Percentiles rank a stretch among this genome's conserved stretches.
Conservation (phyloP, 164 flowering plant species). For the Vitis amurensis region DNA sequence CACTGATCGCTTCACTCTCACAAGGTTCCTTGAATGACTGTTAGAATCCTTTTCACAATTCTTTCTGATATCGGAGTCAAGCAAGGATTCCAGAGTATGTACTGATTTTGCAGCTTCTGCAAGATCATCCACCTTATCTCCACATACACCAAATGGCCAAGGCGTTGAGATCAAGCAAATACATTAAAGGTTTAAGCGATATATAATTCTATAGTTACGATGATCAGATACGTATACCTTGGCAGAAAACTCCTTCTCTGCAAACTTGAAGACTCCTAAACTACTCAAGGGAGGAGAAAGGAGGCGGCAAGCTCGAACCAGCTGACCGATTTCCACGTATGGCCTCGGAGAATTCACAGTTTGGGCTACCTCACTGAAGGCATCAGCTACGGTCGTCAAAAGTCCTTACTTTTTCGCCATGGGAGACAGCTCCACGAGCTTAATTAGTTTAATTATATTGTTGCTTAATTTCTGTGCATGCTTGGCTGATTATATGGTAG, state of each 20-base stretch:
- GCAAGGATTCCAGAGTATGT: background rate
- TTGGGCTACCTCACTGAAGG: constrained; percentile 5
- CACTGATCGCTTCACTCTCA: background rate
- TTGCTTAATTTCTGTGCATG: no score
- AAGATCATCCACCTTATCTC: background rate
- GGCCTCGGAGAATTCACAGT: background rate
- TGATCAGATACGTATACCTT: background rate
- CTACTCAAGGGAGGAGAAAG: constrained; percentile 4
- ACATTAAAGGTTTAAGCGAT: background rate
- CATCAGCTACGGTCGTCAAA: background rate
- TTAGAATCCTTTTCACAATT: background rate
- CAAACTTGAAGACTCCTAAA: constrained; percentile 14
- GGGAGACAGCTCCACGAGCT: no score
- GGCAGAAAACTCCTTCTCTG: constrained; percentile 2
- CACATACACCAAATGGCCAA: no score
- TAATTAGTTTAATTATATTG: no score
- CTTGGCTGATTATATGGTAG: no score
- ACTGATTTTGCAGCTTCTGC: background rate
- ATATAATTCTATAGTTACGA: no score
- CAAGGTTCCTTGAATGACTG: constrained; percentile 4
- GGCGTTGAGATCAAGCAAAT: background rate
- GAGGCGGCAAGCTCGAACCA: constrained; percentile 2
- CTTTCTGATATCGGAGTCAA: background rate
- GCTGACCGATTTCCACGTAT: background rate
- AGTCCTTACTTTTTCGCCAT: background rate